phyloP scores from a whole-genome alignment of 208 protist species.

The Leishmania aethiopica region DNA sequence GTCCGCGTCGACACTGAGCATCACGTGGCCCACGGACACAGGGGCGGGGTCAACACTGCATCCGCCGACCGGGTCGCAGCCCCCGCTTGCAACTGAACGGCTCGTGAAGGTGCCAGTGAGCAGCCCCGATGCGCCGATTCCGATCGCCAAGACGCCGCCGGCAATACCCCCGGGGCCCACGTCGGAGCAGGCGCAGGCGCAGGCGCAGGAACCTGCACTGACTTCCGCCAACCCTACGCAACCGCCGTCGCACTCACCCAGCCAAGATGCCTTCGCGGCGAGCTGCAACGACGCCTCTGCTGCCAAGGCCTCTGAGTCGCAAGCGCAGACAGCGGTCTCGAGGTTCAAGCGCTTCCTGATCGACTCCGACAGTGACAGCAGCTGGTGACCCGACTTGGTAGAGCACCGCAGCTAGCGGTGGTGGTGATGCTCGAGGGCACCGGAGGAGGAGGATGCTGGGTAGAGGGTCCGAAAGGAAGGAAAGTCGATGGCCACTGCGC shows the following conservation, averaged over 20 bases:
- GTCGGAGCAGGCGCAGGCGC: constrained; percentile 27
- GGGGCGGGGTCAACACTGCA: background rate
- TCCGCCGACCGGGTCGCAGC: constrained; percentile 3
- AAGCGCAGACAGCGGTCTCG: background rate
- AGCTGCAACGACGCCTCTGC: constrained; percentile 1
- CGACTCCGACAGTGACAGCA: constrained; percentile 70
- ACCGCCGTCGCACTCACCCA: constrained; percentile 16
- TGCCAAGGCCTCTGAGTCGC: background rate
- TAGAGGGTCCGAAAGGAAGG: background rate
- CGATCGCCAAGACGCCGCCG: constrained; percentile 9
- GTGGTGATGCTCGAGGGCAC: background rate
- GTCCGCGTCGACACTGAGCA: constrained; percentile 23
- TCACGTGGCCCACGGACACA: constrained; percentile 14
- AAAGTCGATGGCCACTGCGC: background rate
- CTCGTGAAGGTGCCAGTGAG: constrained; percentile 13
- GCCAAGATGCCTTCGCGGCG: constrained; percentile 4
- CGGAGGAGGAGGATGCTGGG: background rate
- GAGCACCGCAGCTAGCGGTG: background rate
- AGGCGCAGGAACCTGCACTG: background rate
- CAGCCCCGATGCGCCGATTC: background rate
- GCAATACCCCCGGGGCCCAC: constrained; percentile 1
- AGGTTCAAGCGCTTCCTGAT: constrained; percentile 62
- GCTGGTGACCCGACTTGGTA: background rate
- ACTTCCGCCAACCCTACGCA: background rate
- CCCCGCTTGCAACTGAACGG: background rate